Percentiles rank a stretch among this genome's conserved stretches.
Conservation (phyloP, 352 stramenopile genomes). For the Globisporangium paddicum region DNA sequence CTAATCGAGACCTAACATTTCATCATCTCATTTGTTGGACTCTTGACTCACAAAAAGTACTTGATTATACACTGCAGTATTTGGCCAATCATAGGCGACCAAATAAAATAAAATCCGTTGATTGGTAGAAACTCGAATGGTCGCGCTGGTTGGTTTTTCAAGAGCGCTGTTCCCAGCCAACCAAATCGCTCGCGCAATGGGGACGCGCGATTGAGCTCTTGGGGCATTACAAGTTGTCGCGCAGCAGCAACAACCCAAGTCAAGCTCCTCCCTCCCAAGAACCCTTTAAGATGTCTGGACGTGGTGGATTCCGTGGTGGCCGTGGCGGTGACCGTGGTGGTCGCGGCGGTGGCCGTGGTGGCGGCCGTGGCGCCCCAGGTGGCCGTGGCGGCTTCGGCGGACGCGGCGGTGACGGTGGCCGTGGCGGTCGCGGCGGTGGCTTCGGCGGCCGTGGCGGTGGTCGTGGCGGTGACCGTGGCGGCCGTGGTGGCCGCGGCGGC, state of each 20-base stretch:
- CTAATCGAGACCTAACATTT: no score
- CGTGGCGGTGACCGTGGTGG: slow-evolving; percentile 47
- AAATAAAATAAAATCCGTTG: no score
- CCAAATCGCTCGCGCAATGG: neutral
- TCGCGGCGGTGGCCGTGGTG: slow-evolving; percentile 41
- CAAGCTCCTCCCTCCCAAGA: slow-evolving; percentile 3
- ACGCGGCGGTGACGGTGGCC: slow-evolving; percentile 42
- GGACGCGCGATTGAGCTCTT: neutral
- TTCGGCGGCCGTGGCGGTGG: slow-evolving; percentile 41
- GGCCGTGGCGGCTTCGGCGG: slow-evolving; percentile 45
- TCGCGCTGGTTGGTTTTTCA: no score
- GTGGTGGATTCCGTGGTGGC: slow-evolving; percentile 28
- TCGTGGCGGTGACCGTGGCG: slow-evolving; percentile 31
- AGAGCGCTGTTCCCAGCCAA: no score
- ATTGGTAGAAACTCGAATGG: no score
- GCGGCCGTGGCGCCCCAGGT: slow-evolving; percentile 32
- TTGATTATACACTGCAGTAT: no score
- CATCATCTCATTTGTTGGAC: no score
- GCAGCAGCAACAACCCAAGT: slow-evolving; percentile 10
- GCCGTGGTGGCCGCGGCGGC: slow-evolving; percentile 36
- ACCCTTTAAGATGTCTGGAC: slow-evolving; percentile 16
- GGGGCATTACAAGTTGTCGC: slow-evolving; percentile 2
- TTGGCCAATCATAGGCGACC: no score
- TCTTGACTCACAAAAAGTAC: no score
- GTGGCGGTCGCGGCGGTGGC: slow-evolving; percentile 46